Conservation (phyloP, 1,284 basidiomycete genomes). For the Volvariella surrecta region DNA sequence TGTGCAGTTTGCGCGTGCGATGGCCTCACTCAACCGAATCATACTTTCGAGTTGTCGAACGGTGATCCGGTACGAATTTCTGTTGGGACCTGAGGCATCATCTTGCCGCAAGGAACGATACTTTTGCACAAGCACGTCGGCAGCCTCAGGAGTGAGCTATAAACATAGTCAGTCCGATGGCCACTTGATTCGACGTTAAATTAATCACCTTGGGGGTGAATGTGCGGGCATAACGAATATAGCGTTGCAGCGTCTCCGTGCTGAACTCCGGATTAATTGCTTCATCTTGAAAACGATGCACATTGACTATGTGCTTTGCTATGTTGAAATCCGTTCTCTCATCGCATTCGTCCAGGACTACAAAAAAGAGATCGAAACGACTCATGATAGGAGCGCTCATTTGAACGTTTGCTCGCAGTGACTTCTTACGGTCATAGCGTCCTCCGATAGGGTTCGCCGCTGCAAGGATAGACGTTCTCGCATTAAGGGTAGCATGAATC, state of each 20-base stretch:
- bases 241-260: slow-evolving; percentile 93
- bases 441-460: slow-evolving; percentile 98
- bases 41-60: slow-evolving; percentile 96
- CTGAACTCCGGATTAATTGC: slow-evolving; percentile 96
- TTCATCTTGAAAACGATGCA: slow-evolving; percentile 92
- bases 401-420: slow-evolving; percentile 89
- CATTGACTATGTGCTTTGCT: slow-evolving; percentile 95
- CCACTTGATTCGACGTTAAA: slow-evolving; percentile 9
- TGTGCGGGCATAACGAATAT: slow-evolving; percentile 94
- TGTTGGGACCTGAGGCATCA: slow-evolving; percentile 80
- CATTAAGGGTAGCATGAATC: slow-evolving; percentile 97
- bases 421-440: slow-evolving; percentile 94
- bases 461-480: slow-evolving; percentile 94
- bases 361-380: slow-evolving; percentile 97
- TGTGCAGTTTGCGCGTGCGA: slow-evolving; percentile 94
- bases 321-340: slow-evolving; percentile 90
- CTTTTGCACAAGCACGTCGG: slow-evolving; percentile 92
- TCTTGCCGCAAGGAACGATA: slow-evolving; percentile 91
- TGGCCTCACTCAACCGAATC: slow-evolving; percentile 95
- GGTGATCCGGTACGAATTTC: slow-evolving; percentile 93
- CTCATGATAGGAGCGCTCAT: slow-evolving; percentile 99
- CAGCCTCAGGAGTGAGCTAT: slow-evolving; percentile 87
- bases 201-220: slow-evolving; percentile 96
- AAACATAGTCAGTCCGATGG: neutral
- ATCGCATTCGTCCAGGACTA: slow-evolving; percentile 97